phyloP scores from a whole-genome alignment of 129 eudicot genomes.

The Erigeron canadensis region DNA sequence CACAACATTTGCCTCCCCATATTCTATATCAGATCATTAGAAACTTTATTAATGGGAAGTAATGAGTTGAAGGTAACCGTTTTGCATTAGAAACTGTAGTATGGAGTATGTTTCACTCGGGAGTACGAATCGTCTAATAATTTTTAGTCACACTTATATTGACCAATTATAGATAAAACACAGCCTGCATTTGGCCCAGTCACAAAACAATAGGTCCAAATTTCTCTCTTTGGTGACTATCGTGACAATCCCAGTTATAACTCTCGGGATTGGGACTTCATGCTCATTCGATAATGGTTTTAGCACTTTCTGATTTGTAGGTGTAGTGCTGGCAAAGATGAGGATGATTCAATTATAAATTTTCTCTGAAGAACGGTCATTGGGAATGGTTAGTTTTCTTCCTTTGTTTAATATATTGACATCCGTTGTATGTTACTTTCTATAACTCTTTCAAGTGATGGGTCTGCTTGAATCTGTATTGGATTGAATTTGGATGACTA shows the following conservation, averaged over 20 bases:
- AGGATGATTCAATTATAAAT: slow-evolving; percentile 61
- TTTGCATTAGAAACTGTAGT: too few relatives aligned
- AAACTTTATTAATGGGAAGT: too few relatives aligned
- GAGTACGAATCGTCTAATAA: too few relatives aligned
- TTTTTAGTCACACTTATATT: too few relatives aligned
- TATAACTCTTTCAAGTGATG: slow-evolving; percentile 27
- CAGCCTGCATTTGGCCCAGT: too few relatives aligned
- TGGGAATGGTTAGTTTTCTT: slow-evolving; percentile 64
- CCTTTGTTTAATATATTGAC: neutral
- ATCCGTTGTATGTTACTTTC: slow-evolving; percentile 12
- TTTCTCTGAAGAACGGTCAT: slow-evolving; percentile 80
- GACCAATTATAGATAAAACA: too few relatives aligned
- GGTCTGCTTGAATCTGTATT: slow-evolving; percentile 92
- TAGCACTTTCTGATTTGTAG: slow-evolving; percentile 32
- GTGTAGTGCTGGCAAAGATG: slow-evolving; percentile 91
- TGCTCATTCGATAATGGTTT: neutral
- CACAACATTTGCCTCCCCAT: too few relatives aligned
- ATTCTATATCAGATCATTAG: too few relatives aligned
- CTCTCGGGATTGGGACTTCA: neutral
- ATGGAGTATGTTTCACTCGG: too few relatives aligned
- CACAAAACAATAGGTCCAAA: too few relatives aligned
- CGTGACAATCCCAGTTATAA: neutral
- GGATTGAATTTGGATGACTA: slow-evolving; percentile 84
- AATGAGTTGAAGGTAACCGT: too few relatives aligned
- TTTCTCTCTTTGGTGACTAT: neutral